Percentiles rank a stretch among this genome's conserved stretches.
These are phyloP conservation scores for Olyra latifolia DNA, from an alignment of 176 grass and related monocot species.

Conservation along the genomic window DNA sequence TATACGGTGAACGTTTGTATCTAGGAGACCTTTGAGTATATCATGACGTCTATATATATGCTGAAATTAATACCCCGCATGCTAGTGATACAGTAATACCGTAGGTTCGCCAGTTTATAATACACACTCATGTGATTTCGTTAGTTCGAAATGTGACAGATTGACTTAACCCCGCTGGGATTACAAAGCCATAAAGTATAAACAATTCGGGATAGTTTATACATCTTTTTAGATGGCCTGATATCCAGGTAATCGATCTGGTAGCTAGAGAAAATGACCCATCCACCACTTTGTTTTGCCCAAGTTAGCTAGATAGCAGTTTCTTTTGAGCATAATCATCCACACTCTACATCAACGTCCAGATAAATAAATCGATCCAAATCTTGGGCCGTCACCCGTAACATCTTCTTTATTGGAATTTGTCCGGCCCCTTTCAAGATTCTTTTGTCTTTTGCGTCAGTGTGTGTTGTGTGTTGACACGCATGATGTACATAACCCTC, in stretches of 20 bases:
- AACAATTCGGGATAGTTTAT: neutral
- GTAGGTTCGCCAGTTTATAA: neutral
- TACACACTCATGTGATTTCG: neutral
- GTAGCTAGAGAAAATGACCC: conserved; percentile 21
- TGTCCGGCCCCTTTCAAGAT: neutral
- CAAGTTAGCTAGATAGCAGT: conserved; percentile 1
- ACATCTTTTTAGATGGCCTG: neutral
- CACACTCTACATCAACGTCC: conserved; percentile 14
- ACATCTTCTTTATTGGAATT: neutral
- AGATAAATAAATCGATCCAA: conserved; percentile 16
- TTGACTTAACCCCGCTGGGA: neutral
- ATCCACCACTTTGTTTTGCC: conserved; percentile 18
- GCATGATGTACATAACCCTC: neutral
- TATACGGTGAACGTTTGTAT: too few species aligned
- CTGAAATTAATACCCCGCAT: neutral
- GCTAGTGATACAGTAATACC: neutral
- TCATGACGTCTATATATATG: too few species aligned
- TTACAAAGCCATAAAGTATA: neutral
- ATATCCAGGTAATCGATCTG: conserved; percentile 26
- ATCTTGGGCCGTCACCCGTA: neutral
- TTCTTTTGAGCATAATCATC: neutral
- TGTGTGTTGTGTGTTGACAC: neutral
- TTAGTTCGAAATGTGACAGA: neutral
- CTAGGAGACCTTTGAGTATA: too few species aligned
- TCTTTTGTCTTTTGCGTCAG: neutral